phyloP scores from a whole-genome alignment of 2,329 filamentous ascomycete genomes.

The Daldinia eschscholtzii region DNA sequence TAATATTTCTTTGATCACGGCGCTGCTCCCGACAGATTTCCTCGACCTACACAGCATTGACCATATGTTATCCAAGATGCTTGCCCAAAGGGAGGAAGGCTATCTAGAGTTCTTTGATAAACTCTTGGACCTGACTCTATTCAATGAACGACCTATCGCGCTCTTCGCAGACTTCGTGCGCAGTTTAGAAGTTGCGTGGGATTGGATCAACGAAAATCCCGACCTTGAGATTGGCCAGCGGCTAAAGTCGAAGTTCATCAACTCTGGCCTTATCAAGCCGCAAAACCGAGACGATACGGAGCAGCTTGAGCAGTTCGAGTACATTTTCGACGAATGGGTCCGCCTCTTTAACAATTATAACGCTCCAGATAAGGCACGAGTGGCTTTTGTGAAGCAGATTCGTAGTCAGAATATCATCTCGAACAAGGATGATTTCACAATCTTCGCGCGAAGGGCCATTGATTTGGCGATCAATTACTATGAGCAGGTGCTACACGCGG shows the following conservation, averaged over 20 bases:
- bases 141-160: conserved; percentile 81
- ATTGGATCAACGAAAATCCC: conserved; percentile 83
- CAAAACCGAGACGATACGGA: conserved; percentile 64
- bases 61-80: conserved; percentile 77
- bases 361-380: conserved; percentile 77
- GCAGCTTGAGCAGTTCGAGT: conserved; percentile 87
- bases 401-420: conserved; percentile 79
- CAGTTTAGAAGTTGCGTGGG: conserved; percentile 83
- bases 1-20: conserved; percentile 68
- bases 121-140: conserved; percentile 81
- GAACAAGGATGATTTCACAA: conserved; percentile 79
- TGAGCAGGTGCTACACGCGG: conserved; percentile 75
- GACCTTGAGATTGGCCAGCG: conserved; percentile 73
- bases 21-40: conserved; percentile 70
- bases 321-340: conserved; percentile 96
- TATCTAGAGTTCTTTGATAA: conserved; percentile 85
- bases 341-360: conserved; percentile 83
- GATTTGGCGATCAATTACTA: conserved; percentile 83
- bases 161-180: conserved; percentile 88
- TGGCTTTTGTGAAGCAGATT: conserved; percentile 86
- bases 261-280: conserved; percentile 57
- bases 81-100: conserved; percentile 76
- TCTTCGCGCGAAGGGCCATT: conserved; percentile 84
- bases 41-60: conserved; percentile 76
- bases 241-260: conserved; percentile 73